Evolutionary conservation across 2,329 filamentous ascomycete genomes (phyloP), one percentile per base, ranked within the genome.

Genomic region (Fusarium subglutinans): DNA sequence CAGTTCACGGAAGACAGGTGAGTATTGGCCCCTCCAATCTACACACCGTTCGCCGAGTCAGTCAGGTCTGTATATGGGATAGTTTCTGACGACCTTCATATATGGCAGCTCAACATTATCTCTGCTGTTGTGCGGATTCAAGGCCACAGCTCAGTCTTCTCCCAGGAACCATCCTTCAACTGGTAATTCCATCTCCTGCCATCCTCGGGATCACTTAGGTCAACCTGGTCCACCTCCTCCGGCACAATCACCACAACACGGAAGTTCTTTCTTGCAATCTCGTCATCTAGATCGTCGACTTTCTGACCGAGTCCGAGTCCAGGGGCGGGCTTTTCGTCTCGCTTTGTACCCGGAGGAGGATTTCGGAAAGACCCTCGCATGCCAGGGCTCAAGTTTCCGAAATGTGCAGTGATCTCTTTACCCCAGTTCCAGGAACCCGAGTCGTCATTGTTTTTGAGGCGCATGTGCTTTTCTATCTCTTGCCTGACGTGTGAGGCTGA

Each of bases 221-320:
- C 93, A 22, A 93, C 86, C 77, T 88, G 87, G 80, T 97, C 95
- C 26, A 97, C 91, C 80, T 93, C 90, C 14, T 93, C 89, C 0
- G 94, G 94, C 69, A 91, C 89, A 75, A 98, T 92, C 48, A 96
- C 90, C n/a, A 95, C 90, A 7, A 97, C 92, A 33, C 94, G 87
- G 80, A 97, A 98, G 81, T 97, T 93, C 73, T 84, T 84, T 75
- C 94, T 87, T 45, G 94, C 93, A 63, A 92, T 82, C 40, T 84
- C 81, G 70, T 98, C 94, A 50, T 94, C 83, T 11, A 97, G 82
- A 76, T 92, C 90, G 24, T 90, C 87, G 22, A 96, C 91, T 81
- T 90, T 91, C 80, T 93, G 90, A 1, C 90, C 90, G 22, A 89
- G 79, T 35, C 82, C 82, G 7, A 85, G 76, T 1, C 83, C 83